Base-by-base conservation (phyloP, 768 basidiomycete species). In the Termitomyces sp. region DNA sequence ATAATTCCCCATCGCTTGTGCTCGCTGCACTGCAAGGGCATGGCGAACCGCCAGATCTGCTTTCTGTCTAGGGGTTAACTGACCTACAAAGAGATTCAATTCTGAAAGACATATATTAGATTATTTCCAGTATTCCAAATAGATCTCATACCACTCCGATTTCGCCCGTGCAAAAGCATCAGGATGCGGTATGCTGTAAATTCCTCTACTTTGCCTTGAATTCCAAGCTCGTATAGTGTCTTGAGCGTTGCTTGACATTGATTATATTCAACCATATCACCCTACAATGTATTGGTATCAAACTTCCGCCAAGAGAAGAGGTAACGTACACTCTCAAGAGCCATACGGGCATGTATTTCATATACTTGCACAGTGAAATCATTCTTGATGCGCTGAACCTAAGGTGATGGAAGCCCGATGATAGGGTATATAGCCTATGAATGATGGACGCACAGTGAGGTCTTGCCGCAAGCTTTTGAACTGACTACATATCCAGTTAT, bases 381-480 rank as follows among this genome's bases (percentile, higher is more conserved):
- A 62, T 97, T 98, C 75, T 97, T 98, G 62, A 99, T 97, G 32
- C 97, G 87, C 74, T 99, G 97, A 22, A 99, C 96, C 96, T 98
- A 55, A 28, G 44, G 45, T 26, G 24, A 40, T 24, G n/a, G 47
- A 53, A 52, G 46, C 50, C 24, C 49, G 38, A 58, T 60, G 60
- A 62, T 35, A 51, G 47, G 48, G 48, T 53, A 47, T 45, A 41
- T 71, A 78, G 63, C 64, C 45, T 35, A 58, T 40, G 53, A 53
- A 43, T 28, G 19, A 48, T 54, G 45, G 45, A 81, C 90, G 75
- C 74, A 96, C 96, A 62, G 95, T 98, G 58, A 99, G 79, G 76
- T 99, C 97, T 70, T 98, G 97, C 41, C 97, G 85, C 56, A 99
- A 74, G 68, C 90, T 93, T 78, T 99, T 98, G 75, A 99, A 93